A percentile compares a stretch with the other conserved stretches of the same genome.
phyloP scores from a whole-genome alignment of 208 protist genomes.

The Leishmania arabica region DNA sequence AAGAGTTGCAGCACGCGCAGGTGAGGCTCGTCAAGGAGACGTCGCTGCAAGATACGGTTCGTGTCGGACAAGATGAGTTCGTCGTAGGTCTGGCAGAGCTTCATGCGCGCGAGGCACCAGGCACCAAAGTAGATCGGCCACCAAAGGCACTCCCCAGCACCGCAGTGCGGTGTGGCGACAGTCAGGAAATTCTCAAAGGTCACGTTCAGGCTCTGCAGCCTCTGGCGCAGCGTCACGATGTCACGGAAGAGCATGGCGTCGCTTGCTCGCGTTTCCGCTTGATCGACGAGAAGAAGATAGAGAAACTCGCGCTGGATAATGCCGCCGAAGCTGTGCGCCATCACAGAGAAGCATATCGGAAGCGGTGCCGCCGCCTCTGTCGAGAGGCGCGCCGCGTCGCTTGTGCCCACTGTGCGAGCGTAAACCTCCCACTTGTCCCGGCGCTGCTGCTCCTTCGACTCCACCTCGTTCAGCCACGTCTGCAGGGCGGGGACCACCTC shows the following conservation, averaged over 20 bases:
- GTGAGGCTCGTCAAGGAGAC: constrained; percentile 54
- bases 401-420: constrained; percentile 8
- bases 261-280: constrained; percentile 21
- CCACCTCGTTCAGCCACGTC: constrained; percentile 46
- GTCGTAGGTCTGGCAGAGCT: constrained; percentile 41
- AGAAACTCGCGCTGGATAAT: constrained; percentile 72
- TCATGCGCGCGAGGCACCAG: constrained; percentile 41
- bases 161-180: constrained; percentile 71
- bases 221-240: constrained; percentile 31
- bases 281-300: constrained; percentile 47
- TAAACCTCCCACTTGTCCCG: constrained; percentile 13
- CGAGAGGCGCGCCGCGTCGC: constrained; percentile 12
- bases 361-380: constrained; percentile 11
- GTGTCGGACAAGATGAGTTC: constrained; percentile 60
- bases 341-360: constrained; percentile 56
- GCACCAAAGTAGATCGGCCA: constrained; percentile 52
- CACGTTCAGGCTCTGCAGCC: constrained; percentile 31
- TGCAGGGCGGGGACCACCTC: constrained; percentile 53
- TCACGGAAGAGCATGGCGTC: constrained; percentile 22
- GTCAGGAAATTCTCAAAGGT: constrained; percentile 65
- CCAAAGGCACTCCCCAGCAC: constrained; percentile 53
- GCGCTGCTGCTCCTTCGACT: constrained; percentile 22
- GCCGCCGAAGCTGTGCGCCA: constrained; percentile 75
- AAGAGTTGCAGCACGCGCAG: constrained; percentile 49
- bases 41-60: constrained; percentile 33